phyloP scores from a whole-genome alignment of 176 grass and related monocot species.

The Pharus latifolius region DNA sequence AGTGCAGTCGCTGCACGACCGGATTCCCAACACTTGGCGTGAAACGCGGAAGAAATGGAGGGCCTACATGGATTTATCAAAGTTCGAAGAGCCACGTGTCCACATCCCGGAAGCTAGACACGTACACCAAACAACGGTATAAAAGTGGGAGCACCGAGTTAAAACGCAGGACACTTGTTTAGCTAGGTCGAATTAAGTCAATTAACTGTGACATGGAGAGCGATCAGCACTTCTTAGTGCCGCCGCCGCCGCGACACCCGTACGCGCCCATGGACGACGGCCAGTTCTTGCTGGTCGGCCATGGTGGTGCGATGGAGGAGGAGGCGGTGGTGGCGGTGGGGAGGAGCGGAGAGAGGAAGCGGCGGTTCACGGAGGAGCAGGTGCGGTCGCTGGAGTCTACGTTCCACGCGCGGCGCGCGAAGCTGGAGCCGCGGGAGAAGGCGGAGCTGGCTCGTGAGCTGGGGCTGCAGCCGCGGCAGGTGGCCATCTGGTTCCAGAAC shows the following conservation, averaged over 20 bases:
- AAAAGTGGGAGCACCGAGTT: background rate
- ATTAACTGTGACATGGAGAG: slow-evolving; percentile 33
- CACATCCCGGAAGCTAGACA: background rate
- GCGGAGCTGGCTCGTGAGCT: slow-evolving; percentile 69
- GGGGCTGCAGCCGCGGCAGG: slow-evolving; percentile 85
- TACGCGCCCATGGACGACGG: background rate
- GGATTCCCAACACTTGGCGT: slow-evolving; percentile 17
- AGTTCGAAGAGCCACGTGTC: background rate
- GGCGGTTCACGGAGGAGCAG: slow-evolving; percentile 92
- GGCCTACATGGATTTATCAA: background rate
- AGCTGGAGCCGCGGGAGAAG: slow-evolving; percentile 75
- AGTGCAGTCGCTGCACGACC: background rate
- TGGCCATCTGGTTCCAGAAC: slow-evolving; percentile 99
- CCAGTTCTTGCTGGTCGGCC: background rate
- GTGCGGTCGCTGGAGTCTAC: slow-evolving; percentile 81
- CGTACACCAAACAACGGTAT: background rate
- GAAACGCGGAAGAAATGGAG: background rate
- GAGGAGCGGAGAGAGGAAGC: slow-evolving; percentile 35
- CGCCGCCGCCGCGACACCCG: background rate
- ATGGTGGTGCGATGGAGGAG: background rate
- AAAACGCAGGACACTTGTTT: no score
- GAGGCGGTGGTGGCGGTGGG: background rate
- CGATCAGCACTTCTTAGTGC: slow-evolving; percentile 8
- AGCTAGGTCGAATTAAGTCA: no score
- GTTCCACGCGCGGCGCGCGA: slow-evolving; percentile 59